Percentiles rank a stretch among this genome's conserved stretches.
These are phyloP conservation scores for Rubia yunnanensis DNA, from an alignment of 257 asterid genomes.

Conservation along the genomic window DNA sequence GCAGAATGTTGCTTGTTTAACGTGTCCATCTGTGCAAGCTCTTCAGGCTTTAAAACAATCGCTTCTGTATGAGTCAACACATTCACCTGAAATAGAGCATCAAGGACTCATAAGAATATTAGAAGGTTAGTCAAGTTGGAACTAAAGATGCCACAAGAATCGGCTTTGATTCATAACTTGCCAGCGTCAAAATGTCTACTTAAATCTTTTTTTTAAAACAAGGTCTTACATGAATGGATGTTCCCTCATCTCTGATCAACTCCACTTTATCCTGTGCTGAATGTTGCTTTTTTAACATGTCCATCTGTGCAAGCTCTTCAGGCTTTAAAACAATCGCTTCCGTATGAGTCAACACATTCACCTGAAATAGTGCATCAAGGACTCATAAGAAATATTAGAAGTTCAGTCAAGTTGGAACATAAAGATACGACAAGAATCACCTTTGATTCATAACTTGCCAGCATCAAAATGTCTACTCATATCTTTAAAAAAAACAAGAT, in stretches of 20 bases:
- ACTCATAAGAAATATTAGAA: background rate
- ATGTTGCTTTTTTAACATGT: constrained; percentile 33
- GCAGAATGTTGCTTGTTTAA: constrained; percentile 37
- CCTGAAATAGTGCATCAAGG: constrained; percentile 30
- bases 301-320: constrained; percentile 21
- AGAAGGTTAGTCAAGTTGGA: background rate
- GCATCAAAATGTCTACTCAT: background rate
- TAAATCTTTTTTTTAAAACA: background rate
- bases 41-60: constrained; percentile 17
- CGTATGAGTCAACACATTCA: constrained; percentile 70
- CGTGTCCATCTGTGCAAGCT: constrained; percentile 21
- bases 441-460: background rate
- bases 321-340: constrained; percentile 22
- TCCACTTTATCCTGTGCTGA: constrained; percentile 51
- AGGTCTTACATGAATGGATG: background rate
- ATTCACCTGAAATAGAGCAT: constrained; percentile 47
- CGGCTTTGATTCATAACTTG: background rate
- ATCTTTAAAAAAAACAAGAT: background rate
- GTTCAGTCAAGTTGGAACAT: background rate
- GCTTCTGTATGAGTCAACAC: constrained; percentile 59
- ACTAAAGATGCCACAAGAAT: background rate
- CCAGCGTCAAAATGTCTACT: background rate
- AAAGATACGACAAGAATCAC: background rate
- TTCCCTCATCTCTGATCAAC: constrained; percentile 12
- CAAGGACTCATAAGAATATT: background rate